These are phyloP conservation scores for Neopestalotiopsis sp. DNA, from an alignment of 2,329 filamentous ascomycete genomes.

Conservation along the genomic window DNA sequence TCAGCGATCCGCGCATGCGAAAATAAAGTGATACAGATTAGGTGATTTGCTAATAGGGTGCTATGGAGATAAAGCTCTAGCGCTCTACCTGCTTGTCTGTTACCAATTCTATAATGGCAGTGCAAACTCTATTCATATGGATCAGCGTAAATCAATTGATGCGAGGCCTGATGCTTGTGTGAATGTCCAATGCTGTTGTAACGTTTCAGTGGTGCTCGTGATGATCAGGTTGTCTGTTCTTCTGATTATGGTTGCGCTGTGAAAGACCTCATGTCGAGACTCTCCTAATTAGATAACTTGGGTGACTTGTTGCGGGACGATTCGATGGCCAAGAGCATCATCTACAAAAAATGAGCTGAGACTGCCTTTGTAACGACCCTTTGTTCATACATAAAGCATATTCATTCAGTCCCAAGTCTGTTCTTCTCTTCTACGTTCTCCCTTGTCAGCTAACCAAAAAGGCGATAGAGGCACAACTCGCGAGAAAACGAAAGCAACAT, in stretches of 20 bases:
- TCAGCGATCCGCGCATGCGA: neutral
- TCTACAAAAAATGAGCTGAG: neutral
- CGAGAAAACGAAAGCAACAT: neutral
- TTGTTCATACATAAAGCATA: neutral
- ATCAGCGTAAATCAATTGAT: neutral
- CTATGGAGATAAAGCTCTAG: neutral
- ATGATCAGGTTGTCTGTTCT: neutral
- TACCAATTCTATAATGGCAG: neutral
- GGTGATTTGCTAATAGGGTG: neutral
- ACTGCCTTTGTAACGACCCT: neutral
- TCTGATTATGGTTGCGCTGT: too few relatives aligned
- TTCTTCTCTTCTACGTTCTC: neutral
- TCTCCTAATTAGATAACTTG: neutral
- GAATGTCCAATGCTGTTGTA: neutral
- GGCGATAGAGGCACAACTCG: neutral
- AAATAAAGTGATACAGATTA: neutral
- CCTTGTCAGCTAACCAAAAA: neutral
- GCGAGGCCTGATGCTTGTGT: neutral
- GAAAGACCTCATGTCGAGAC: too few relatives aligned
- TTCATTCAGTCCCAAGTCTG: neutral
- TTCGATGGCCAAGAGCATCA: neutral
- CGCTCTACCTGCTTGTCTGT: neutral
- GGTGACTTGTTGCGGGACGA: too few relatives aligned
- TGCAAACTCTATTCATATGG: neutral
- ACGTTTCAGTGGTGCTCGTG: neutral